Conservation (phyloP, 2,329 filamentous ascomycete species). For the Aspergillus tamarii region DNA sequence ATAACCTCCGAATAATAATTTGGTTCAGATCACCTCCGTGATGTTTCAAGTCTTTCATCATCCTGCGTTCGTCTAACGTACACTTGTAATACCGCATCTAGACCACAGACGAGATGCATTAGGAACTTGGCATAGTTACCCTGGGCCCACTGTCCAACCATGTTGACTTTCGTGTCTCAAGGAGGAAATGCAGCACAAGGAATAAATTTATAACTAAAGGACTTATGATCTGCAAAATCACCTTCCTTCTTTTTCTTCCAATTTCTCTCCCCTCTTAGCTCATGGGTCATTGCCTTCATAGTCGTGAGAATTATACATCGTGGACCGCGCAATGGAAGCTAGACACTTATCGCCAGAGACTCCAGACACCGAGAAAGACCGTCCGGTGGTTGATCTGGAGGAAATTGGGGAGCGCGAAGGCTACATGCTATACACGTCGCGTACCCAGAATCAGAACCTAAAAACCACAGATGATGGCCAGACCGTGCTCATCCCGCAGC, state of each 20-base stretch:
- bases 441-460: constrained; percentile 19
- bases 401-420: constrained; percentile 15
- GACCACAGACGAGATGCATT: neutral
- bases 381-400: constrained; percentile 13
- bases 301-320: neutral
- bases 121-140: neutral
- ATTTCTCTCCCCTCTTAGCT: neutral
- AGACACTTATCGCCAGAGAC: neutral
- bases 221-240: neutral
- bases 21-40: neutral
- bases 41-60: neutral
- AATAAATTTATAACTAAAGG: neutral
- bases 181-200: neutral
- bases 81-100: too few relatives aligned
- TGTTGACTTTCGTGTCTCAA: neutral
- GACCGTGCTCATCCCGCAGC: constrained; percentile 44
- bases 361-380: constrained; percentile 1
- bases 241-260: neutral
- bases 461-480: constrained; percentile 38
- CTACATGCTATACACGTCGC: constrained; percentile 12
- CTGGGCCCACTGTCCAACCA: neutral
- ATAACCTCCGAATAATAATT: neutral
- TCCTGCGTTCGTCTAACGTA: neutral
- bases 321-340: neutral
- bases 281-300: neutral